phyloP scores from a whole-genome alignment of 108 stramenopile genomes.

The Nannochloropsis oceanica region DNA sequence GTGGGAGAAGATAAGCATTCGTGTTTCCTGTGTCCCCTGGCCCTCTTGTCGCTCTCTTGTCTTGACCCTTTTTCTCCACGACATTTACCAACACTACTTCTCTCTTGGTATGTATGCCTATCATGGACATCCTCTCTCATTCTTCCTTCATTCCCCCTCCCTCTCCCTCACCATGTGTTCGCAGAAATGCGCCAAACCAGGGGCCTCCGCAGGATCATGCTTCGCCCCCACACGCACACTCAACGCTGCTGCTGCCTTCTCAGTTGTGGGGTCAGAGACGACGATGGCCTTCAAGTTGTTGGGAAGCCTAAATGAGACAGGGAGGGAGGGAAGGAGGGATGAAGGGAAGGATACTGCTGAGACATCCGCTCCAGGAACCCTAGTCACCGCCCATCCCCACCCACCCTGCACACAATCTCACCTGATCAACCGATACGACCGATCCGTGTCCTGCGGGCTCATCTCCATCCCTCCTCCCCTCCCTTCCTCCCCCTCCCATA shows the following conservation, averaged over 20 bases:
- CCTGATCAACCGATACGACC: neutral
- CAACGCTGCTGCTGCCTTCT: conserved; percentile 55
- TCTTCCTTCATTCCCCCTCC: neutral
- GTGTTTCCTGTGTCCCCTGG: no score
- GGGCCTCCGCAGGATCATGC: conserved; percentile 62
- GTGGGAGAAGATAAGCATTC: neutral
- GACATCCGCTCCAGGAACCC: no score
- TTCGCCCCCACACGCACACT: conserved; percentile 70
- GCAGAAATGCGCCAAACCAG: conserved; percentile 71
- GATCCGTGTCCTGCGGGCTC: neutral
- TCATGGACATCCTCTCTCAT: neutral
- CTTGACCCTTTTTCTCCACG: no score
- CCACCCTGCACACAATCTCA: neutral
- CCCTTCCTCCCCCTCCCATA: neutral
- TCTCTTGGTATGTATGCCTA: neutral
- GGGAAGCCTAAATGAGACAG: neutral
- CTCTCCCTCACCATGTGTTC: conserved; percentile 43
- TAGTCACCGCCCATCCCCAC: no score
- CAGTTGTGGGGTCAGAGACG: neutral
- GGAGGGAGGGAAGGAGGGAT: neutral
- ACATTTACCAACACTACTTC: no score
- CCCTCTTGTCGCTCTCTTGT: no score
- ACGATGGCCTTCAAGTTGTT: neutral
- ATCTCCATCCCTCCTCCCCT: neutral
- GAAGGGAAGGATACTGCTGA: neutral